Percentiles rank a stretch among this genome's conserved stretches.
These are phyloP conservation scores for Nemania abortiva DNA, from an alignment of 2,329 filamentous ascomycete species.

Conservation along the genomic window DNA sequence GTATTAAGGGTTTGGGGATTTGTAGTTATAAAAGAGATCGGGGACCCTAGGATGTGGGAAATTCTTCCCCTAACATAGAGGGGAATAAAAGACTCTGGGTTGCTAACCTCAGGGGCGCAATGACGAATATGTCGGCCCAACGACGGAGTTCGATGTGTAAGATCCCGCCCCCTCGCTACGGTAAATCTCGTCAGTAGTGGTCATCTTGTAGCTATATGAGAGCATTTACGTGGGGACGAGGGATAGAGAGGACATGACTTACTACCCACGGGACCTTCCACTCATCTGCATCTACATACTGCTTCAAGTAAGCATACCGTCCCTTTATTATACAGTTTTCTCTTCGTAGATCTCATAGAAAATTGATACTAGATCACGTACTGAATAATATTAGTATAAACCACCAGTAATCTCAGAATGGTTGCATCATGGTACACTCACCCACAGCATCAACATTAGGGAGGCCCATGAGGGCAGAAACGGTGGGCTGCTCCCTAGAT, in stretches of 20 bases:
- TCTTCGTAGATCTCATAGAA: neutral
- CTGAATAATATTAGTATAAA: slow-evolving; percentile 25
- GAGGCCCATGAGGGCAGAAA: slow-evolving; percentile 68
- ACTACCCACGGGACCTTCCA: slow-evolving; percentile 81
- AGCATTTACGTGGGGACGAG: neutral
- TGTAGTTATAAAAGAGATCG: neutral
- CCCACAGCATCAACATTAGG: slow-evolving; percentile 80
- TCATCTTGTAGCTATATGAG: neutral
- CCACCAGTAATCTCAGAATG: neutral
- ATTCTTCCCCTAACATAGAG: neutral
- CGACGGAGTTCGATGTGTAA: slow-evolving; percentile 90
- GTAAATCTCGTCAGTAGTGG: slow-evolving; percentile 17
- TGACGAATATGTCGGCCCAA: slow-evolving; percentile 81
- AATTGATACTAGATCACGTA: slow-evolving; percentile 14
- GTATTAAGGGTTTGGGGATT: neutral
- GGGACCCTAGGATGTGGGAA: neutral
- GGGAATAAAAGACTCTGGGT: neutral
- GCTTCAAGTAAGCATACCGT: slow-evolving; percentile 23
- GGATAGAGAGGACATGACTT: slow-evolving; percentile 8
- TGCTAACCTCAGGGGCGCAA: slow-evolving; percentile 73
- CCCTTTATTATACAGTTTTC: neutral
- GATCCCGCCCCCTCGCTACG: slow-evolving; percentile 75
- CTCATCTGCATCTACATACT: slow-evolving; percentile 85
- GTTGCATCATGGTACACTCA: slow-evolving; percentile 25
- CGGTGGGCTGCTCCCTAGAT: slow-evolving; percentile 78